Evolutionary conservation across 495 filamentous ascomycete species (phyloP).

Genomic region (Lasiosphaeria hispida): DNA sequence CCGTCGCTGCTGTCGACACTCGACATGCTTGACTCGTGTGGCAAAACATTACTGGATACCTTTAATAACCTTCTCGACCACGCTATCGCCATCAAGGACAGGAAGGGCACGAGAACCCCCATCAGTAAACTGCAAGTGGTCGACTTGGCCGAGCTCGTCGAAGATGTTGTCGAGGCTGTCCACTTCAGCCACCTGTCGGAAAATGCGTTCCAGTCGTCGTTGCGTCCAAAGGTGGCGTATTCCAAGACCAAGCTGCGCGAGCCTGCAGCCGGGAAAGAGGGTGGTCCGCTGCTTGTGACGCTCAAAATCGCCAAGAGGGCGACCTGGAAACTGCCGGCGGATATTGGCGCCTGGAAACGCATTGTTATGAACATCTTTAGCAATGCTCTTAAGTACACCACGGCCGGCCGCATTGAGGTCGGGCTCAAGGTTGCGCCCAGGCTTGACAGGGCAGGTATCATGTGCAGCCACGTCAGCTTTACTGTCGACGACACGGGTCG

Average conservation of each 20-base stretch:
- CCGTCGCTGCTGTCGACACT: conserved; percentile 61
- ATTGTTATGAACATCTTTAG: conserved; percentile 81
- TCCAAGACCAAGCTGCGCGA: background rate
- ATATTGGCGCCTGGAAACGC: conserved; percentile 48
- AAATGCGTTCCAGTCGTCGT: conserved; percentile 23
- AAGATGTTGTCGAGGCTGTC: conserved; percentile 49
- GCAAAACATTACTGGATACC: conserved; percentile 72
- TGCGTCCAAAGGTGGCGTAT: conserved; percentile 18
- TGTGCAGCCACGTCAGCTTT: conserved; percentile 13
- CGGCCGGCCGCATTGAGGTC: conserved; percentile 62
- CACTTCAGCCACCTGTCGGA: conserved; percentile 31
- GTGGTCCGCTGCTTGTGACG: conserved; percentile 31
- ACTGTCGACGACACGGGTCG: conserved; percentile 63
- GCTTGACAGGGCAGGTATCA: conserved; percentile 5
- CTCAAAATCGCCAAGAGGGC: conserved; percentile 32
- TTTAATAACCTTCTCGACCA: conserved; percentile 51
- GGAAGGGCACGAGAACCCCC: conserved; percentile 53
- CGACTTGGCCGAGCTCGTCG: conserved; percentile 36
- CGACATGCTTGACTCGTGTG: conserved; percentile 71
- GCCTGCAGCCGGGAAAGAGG: background rate
- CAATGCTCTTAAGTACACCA: conserved; percentile 80
- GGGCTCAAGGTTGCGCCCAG: conserved; percentile 40
- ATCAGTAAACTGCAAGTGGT: conserved; percentile 44
- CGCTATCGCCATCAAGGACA: conserved; percentile 52
- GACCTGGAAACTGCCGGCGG: conserved; percentile 35